These are phyloP conservation scores for Ceratopteris richardii DNA, from an alignment of 75 land plant genomes.

Conservation along the genomic window DNA sequence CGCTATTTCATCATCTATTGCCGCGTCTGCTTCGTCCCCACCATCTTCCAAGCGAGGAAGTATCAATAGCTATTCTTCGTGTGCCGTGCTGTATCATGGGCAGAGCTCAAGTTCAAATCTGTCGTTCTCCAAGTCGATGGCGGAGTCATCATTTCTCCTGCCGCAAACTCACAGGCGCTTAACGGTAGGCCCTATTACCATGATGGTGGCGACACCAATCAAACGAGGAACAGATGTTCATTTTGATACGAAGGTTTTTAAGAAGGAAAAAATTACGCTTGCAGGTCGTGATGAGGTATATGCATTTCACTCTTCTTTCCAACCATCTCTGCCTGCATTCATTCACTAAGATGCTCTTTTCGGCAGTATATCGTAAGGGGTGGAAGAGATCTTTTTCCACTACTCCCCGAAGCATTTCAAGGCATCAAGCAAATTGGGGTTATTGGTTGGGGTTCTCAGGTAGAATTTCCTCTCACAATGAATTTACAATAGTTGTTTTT, in stretches of 20 bases:
- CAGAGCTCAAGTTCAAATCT: too few relatives aligned
- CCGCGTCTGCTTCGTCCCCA: too few relatives aligned
- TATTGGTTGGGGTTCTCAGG: constrained; percentile 99
- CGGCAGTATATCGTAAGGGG: constrained; percentile 87
- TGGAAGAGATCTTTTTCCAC: constrained; percentile 74
- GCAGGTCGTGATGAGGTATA: constrained; percentile 77
- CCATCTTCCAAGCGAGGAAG: too few relatives aligned
- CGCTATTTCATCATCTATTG: too few relatives aligned
- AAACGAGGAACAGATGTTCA: constrained; percentile 6
- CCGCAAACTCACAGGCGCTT: too few relatives aligned
- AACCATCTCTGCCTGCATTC: too few relatives aligned
- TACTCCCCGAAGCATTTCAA: constrained; percentile 87
- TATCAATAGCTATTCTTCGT: too few relatives aligned
- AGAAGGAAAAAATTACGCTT: constrained; percentile 67
- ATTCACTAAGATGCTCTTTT: too few relatives aligned
- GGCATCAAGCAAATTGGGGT: constrained; percentile 97
- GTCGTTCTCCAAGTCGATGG: too few relatives aligned
- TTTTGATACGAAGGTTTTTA: constrained; percentile 70
- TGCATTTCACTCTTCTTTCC: too few relatives aligned
- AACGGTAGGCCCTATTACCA: background rate
- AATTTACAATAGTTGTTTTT: too few relatives aligned
- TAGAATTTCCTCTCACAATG: constrained; percentile 16
- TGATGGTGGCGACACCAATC: background rate
- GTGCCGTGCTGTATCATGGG: too few relatives aligned
- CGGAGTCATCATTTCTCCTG: background rate